Evolutionary conservation across 768 basidiomycete species (phyloP).

Genomic region (Coprinellus aureogranulatus): DNA sequence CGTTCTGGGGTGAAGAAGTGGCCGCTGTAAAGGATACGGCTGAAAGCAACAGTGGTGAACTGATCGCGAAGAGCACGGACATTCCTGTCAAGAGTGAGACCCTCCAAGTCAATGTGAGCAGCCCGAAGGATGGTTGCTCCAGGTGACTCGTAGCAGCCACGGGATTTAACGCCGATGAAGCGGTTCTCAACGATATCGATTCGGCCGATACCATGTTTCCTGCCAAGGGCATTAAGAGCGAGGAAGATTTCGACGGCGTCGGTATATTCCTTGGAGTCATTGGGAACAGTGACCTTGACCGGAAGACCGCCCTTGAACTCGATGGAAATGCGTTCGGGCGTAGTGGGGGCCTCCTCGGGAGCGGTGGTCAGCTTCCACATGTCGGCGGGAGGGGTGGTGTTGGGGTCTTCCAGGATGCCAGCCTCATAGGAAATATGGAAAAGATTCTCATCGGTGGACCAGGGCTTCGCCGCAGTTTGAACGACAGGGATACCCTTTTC

Average conservation of each 20-base stretch:
- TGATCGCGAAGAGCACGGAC: conserved; percentile 93
- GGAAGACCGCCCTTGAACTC: conserved; percentile 89
- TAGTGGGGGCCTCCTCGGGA: conserved; percentile 76
- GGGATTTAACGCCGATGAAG: conserved; percentile 98
- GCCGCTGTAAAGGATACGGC: conserved; percentile 94
- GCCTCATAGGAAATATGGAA: conserved; percentile 99
- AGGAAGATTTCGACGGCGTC: conserved; percentile 94
- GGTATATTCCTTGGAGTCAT: conserved; percentile 62
- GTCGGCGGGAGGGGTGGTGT: conserved; percentile 88
- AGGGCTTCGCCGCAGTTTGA: conserved; percentile 95
- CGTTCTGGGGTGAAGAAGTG: conserved; percentile 99
- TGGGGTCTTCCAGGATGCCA: conserved; percentile 96
- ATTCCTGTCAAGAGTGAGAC: conserved; percentile 95
- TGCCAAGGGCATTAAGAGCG: conserved; percentile 83
- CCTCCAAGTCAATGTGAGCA: conserved; percentile 96
- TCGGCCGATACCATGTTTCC: conserved; percentile 94
- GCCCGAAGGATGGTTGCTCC: conserved; percentile 93
- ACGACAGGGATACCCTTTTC: conserved; percentile 87
- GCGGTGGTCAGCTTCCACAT: conserved; percentile 98
- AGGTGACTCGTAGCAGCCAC: conserved; percentile 99
- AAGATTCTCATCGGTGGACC: conserved; percentile 99
- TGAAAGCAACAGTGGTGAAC: conserved; percentile 88
- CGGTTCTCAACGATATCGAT: conserved; percentile 99
- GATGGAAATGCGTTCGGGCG: conserved; percentile 77
- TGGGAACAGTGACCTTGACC: conserved; percentile 68